Evolutionary conservation across 2,329 filamentous ascomycete species (phyloP), one percentile per base, ranked within the genome.

Genomic region (Xylaria sp.): DNA sequence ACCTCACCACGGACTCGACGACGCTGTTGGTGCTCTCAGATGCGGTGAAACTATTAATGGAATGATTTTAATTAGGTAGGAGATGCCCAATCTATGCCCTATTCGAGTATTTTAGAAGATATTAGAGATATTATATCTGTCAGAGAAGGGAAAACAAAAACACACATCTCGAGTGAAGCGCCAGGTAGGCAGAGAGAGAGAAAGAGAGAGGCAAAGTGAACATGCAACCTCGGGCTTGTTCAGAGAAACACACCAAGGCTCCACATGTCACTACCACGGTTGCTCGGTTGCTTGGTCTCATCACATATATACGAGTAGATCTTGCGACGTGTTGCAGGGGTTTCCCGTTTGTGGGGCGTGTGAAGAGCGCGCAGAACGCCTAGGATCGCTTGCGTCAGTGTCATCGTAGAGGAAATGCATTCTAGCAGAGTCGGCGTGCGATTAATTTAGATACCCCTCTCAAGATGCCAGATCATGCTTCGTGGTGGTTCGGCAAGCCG

Each of bases 371-470:
- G 23, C 16, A 16, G 23, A 56, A 13, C 8, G 37, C 19, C 52
- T 35, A 39, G 51, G 58, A 48, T 37, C 18, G 39, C 23, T 30
- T 53, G 52, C 19, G 47, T 52, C 53, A 44, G 44, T 58, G 55
- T 42, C 37, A 42, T 30, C 23, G 23, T 13, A 8, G 37, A 42
- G 16, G 16, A 42, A 42, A 5, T 42, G 48, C 53, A 55, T 61
- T 61, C 59, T 30, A 59, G 55, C 58, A 63, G 23, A 30, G 18
- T 18, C n/a, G 54, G 37, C 34, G 42, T 51, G 47, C 56, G 47
- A 61, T 59, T 57, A 57, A 57, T 53, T 48, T 51, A 19, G 60
- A 54, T 59, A 64, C 60, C 59, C 59, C 65, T 58, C 55, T 54
- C 50, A 58, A 57, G 49, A 59, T 59, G 52, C 61, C 60, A 62